phyloP scores from a whole-genome alignment of 805 yeast genomes.

The Metschnikowia colocasiae region DNA sequence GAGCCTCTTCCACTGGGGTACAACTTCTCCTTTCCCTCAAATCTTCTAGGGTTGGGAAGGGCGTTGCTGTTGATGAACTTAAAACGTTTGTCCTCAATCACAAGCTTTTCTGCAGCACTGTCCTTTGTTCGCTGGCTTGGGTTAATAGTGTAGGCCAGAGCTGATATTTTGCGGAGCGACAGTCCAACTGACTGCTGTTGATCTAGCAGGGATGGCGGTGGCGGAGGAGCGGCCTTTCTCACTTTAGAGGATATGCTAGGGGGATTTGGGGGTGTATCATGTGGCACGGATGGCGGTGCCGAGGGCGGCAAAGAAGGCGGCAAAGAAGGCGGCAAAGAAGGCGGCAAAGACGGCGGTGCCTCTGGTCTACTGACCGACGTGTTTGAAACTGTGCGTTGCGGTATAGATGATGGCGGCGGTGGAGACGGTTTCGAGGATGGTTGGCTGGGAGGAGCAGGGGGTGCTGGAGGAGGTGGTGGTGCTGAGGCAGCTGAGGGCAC shows the following conservation, averaged over 20 bases:
- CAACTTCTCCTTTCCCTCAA: slow-evolving; percentile 62
- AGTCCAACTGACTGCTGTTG: slow-evolving; percentile 47
- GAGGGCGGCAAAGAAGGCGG: slow-evolving; percentile 20
- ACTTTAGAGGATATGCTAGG: slow-evolving; percentile 6
- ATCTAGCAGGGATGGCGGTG: slow-evolving; percentile 27
- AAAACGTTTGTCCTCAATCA: slow-evolving; percentile 69
- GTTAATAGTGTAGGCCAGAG: slow-evolving; percentile 63
- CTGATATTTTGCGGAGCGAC: slow-evolving; percentile 56
- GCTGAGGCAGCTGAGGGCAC: slow-evolving; percentile 14
- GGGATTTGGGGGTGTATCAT: slow-evolving; percentile 9
- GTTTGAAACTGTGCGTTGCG: not conserved
- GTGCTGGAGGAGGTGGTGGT: slow-evolving; percentile 19
- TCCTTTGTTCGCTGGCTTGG: slow-evolving; percentile 26
- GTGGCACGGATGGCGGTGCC: slow-evolving; percentile 18
- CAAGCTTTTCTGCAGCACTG: slow-evolving; percentile 25
- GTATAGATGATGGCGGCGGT: not conserved
- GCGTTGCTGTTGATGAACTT: slow-evolving; percentile 62
- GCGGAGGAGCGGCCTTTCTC: slow-evolving; percentile 30
- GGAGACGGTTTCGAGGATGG: not conserved
- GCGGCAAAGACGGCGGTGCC: slow-evolving; percentile 3
- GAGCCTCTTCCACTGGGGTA: slow-evolving; percentile 96
- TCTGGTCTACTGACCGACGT: not conserved
- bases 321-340: slow-evolving; percentile 9
- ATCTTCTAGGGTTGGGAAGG: slow-evolving; percentile 84
- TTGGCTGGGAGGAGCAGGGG: slow-evolving; percentile 9